Evolutionary conservation across 225 moss, liverwort and hornwort genomes (phyloP).

Genomic region (Straminergon stramineum): DNA sequence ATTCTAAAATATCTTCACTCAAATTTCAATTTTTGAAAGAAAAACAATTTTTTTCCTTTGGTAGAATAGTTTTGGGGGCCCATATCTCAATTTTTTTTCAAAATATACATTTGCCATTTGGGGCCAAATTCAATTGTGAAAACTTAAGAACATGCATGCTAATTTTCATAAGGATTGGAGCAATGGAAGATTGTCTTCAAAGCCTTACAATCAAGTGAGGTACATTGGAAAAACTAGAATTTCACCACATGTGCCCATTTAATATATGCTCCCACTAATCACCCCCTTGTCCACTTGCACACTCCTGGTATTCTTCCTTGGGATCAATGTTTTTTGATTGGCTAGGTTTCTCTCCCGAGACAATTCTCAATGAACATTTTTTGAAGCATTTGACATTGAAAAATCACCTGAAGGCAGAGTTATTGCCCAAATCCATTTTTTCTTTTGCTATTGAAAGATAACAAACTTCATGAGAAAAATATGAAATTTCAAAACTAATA

Average conservation of each 20-base stretch:
- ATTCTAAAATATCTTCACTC: not conserved
- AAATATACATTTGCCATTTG: not conserved
- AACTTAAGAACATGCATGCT: not conserved
- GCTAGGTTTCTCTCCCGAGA: not conserved
- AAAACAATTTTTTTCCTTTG: too few species aligned
- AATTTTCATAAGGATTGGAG: not conserved
- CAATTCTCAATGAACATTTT: not conserved
- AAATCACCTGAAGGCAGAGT: not conserved
- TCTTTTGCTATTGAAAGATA: fast-evolving
- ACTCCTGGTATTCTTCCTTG: too few species aligned
- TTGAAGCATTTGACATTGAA: not conserved
- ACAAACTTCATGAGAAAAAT: not conserved
- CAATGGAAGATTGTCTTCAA: not conserved
- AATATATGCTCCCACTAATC: too few species aligned
- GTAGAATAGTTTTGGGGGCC: not conserved
- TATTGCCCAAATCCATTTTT: not conserved
- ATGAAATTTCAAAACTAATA: not conserved
- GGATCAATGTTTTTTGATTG: not conserved
- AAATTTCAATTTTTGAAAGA: not conserved
- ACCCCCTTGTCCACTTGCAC: not conserved
- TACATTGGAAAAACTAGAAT: not conserved
- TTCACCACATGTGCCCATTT: not conserved
- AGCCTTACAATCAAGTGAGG: not conserved
- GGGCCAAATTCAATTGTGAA: not conserved
- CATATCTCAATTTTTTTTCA: not conserved